Conservation (phyloP, 2,329 filamentous ascomycete species). For the Scedosporium aurantiacum region DNA sequence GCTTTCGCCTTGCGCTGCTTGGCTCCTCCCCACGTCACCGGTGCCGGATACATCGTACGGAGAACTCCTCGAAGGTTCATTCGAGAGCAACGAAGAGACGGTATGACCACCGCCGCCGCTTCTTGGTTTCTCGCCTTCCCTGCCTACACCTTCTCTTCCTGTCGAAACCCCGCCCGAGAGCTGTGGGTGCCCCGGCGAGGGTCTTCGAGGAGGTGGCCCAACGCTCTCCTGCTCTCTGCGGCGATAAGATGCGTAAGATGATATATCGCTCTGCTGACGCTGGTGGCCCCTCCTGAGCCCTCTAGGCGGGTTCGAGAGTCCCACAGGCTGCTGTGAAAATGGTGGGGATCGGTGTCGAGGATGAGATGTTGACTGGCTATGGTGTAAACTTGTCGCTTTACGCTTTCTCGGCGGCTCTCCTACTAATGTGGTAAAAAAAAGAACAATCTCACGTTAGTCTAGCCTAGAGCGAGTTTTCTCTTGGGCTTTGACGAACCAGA, state of each 20-base stretch:
- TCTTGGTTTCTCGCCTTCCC: slow-evolving; percentile 9
- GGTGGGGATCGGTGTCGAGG: slow-evolving; percentile 7
- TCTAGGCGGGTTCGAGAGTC: slow-evolving; percentile 32
- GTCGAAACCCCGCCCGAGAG: background rate
- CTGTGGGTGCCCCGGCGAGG: slow-evolving; percentile 3
- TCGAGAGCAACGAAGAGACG: slow-evolving; percentile 32
- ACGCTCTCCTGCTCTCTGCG: slow-evolving; percentile 25
- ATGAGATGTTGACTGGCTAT: slow-evolving; percentile 30
- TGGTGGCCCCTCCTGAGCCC: slow-evolving; percentile 48
- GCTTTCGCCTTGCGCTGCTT: slow-evolving; percentile 11
- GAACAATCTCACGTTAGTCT: slow-evolving; percentile 3
- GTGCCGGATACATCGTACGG: background rate
- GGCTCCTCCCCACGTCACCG: slow-evolving; percentile 5
- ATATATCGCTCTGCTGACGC: slow-evolving; percentile 54
- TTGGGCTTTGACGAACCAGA: slow-evolving; percentile 57
- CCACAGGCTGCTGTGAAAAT: background rate
- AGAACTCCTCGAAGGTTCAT: slow-evolving; percentile 20
- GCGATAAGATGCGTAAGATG: slow-evolving; percentile 31
- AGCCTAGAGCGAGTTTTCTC: slow-evolving; percentile 23
- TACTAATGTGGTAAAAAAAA: slow-evolving; percentile 28
- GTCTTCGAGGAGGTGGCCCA: slow-evolving; percentile 15
- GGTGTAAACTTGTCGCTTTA: slow-evolving; percentile 48
- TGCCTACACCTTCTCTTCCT: background rate
- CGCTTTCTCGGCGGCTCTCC: slow-evolving; percentile 75
- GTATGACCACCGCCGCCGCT: slow-evolving; percentile 20